phyloP scores from a whole-genome alignment of 768 basidiomycete genomes.

The Amyloporia xantha region DNA sequence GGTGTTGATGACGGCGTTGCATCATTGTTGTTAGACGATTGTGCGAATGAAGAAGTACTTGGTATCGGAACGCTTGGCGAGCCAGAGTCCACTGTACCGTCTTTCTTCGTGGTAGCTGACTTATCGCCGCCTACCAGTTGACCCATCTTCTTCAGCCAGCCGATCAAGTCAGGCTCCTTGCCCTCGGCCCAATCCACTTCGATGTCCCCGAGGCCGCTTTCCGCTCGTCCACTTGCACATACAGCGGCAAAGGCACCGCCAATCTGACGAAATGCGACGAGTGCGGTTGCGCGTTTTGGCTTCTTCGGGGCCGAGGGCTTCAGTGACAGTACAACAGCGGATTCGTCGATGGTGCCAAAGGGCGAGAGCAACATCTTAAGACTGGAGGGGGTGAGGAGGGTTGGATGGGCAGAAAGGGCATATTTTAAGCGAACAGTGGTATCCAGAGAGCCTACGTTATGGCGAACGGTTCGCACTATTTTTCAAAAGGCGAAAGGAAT shows the following conservation, averaged over 20 bases:
- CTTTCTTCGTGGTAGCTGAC: too few relatives aligned
- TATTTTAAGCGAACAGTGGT: constrained; percentile 75
- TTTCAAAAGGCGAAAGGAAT: background rate
- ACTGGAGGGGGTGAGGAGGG: constrained; percentile 43
- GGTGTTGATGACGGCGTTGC: constrained; percentile 24
- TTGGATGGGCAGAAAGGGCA: constrained; percentile 47
- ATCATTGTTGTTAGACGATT: background rate
- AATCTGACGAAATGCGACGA: constrained; percentile 72
- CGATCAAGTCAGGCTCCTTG: constrained; percentile 65
- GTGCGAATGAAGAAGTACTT: background rate
- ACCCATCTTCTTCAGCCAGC: constrained; percentile 54
- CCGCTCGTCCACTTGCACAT: constrained; percentile 46
- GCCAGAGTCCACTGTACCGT: too few relatives aligned
- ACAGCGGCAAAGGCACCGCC: constrained; percentile 73
- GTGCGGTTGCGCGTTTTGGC: constrained; percentile 63
- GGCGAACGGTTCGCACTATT: background rate
- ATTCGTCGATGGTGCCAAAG: constrained; percentile 59
- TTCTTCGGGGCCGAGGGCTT: constrained; percentile 49
- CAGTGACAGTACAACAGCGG: constrained; percentile 61
- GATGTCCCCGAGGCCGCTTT: constrained; percentile 50
- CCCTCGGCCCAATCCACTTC: constrained; percentile 72
- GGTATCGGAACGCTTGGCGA: too few relatives aligned
- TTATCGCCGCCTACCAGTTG: too few relatives aligned
- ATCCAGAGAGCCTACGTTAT: constrained; percentile 48
- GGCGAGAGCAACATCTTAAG: constrained; percentile 46